Percentiles rank a stretch among this genome's conserved stretches.
These are phyloP conservation scores for Paramecium sexaurelia DNA, from an alignment of 73 alveolate genomes.

Conservation along the genomic window DNA sequence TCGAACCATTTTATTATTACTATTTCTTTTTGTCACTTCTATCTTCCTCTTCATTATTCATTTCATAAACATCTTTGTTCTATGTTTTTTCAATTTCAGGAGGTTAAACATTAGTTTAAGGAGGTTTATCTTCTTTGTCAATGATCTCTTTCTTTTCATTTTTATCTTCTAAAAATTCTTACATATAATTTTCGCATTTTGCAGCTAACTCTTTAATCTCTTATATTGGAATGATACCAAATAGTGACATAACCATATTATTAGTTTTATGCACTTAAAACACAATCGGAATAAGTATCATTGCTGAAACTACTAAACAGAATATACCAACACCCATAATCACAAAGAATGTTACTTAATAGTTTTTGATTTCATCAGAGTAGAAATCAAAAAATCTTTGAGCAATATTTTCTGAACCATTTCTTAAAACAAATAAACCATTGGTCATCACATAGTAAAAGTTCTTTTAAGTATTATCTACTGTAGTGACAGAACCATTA, in stretches of 20 bases:
- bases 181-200: slow-evolving; percentile 65
- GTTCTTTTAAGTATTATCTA: slow-evolving; percentile 33
- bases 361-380: slow-evolving; percentile 30
- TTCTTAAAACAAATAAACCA: slow-evolving; percentile 59
- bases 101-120: neutral
- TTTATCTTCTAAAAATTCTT: slow-evolving; percentile 59
- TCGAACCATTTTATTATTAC: neutral
- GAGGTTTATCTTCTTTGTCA: slow-evolving; percentile 34
- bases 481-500: neutral
- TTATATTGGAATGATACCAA: slow-evolving; percentile 61
- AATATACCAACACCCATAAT: slow-evolving; percentile 66
- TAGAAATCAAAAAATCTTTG: slow-evolving; percentile 49
- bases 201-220: slow-evolving; percentile 64
- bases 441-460: slow-evolving; percentile 53
- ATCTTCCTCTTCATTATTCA: slow-evolving; percentile 52
- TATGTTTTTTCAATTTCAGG: neutral
- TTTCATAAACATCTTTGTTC: slow-evolving; percentile 29
- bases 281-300: slow-evolving; percentile 61
- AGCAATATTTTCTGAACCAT: slow-evolving; percentile 59
- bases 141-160: slow-evolving; percentile 22
- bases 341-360: slow-evolving; percentile 32
- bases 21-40: neutral
- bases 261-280: slow-evolving; percentile 64
- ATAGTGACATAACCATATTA: slow-evolving; percentile 65
- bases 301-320: slow-evolving; percentile 56